Percentiles rank a stretch among this genome's conserved stretches.
Conservation (phyloP, 305 asterid species). For the Andrographis paniculata region DNA sequence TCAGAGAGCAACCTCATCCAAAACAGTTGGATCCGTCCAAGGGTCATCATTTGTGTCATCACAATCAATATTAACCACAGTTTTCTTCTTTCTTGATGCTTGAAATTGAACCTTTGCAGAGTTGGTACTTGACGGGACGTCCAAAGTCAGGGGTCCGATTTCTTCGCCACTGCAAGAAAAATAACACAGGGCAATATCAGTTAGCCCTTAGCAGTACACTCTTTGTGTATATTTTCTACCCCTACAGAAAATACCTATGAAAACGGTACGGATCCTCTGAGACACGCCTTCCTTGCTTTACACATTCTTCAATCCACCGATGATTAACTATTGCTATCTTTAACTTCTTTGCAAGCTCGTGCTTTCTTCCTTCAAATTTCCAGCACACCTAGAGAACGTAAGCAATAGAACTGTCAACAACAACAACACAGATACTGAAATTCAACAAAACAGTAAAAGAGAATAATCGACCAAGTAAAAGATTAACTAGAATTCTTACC, state of each 20-base stretch:
- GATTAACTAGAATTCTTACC: slow-evolving; percentile 22
- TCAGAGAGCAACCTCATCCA: slow-evolving; percentile 37
- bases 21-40: slow-evolving; percentile 26
- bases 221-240: neutral
- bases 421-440: neutral
- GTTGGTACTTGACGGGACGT: slow-evolving; percentile 20
- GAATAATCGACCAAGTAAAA: neutral
- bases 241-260: slow-evolving; percentile 31
- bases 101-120: slow-evolving; percentile 19
- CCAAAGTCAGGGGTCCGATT: slow-evolving; percentile 41
- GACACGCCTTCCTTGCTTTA: slow-evolving; percentile 34
- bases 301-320: slow-evolving; percentile 60
- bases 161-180: slow-evolving; percentile 51
- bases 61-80: slow-evolving; percentile 25
- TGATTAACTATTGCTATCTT: slow-evolving; percentile 53
- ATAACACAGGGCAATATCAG: neutral
- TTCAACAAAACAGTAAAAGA: neutral
- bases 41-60: slow-evolving; percentile 24
- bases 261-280: slow-evolving; percentile 35
- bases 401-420: slow-evolving; percentile 15
- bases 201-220: neutral
- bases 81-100: slow-evolving; percentile 23
- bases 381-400: slow-evolving; percentile 59
- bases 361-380: slow-evolving; percentile 79
- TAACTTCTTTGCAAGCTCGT: slow-evolving; percentile 49